phyloP scores from a whole-genome alignment of 192 early-diverging fungal genomes.

The Paraglomus brasilianum region DNA sequence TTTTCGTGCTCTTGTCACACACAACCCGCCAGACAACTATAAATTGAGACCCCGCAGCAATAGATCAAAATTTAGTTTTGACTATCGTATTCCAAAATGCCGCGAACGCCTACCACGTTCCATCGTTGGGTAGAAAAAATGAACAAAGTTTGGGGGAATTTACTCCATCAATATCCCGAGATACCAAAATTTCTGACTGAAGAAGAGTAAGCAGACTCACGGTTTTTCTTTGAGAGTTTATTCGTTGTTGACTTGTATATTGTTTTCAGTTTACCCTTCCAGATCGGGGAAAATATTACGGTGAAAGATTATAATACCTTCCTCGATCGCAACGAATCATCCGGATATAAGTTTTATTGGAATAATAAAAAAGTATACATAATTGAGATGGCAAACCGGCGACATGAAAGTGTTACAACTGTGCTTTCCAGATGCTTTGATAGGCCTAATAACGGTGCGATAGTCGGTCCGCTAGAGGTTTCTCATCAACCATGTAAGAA shows the following conservation, averaged over 20 bases:
- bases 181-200: slow-evolving; percentile 2
- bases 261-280: slow-evolving; percentile 22
- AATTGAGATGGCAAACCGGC: slow-evolving; percentile 16
- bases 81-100: too few species aligned
- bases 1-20: too few species aligned
- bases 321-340: slow-evolving; percentile 16
- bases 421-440: not conserved
- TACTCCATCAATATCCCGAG: slow-evolving; percentile 2
- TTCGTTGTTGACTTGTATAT: slow-evolving; percentile 18
- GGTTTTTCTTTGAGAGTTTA: slow-evolving; percentile 25
- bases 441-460: not conserved
- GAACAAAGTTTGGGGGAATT: slow-evolving; percentile 13
- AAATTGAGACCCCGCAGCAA: too few species aligned
- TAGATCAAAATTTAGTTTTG: too few species aligned
- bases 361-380: slow-evolving; percentile 17
- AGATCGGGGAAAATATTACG: slow-evolving; percentile 16
- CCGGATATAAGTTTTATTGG: slow-evolving; percentile 22
- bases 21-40: too few species aligned
- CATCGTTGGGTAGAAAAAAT: slow-evolving; percentile 17
- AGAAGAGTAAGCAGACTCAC: slow-evolving; percentile 14
- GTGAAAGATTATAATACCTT: slow-evolving; percentile 22
- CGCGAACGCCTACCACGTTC: not conserved
- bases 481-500: not conserved
- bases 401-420: not conserved
- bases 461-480: slow-evolving; percentile 5